phyloP scores from a whole-genome alignment of 371 early-diverging fungal genomes.

The Batkoa obscura region DNA sequence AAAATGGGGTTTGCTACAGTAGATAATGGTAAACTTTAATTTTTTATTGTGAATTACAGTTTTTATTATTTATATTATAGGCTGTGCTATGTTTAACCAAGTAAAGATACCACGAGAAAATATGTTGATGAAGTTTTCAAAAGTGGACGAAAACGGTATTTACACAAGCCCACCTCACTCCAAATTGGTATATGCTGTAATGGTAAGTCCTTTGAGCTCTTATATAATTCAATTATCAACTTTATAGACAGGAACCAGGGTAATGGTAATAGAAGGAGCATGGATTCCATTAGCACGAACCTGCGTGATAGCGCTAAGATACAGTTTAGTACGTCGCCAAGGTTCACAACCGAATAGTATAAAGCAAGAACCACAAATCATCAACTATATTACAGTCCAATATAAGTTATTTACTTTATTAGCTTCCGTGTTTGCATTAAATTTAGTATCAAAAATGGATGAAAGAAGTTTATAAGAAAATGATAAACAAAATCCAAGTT shows the following conservation, averaged over 20 bases:
- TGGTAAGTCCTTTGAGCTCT: not conserved
- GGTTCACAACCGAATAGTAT: not conserved
- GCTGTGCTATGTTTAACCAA: constrained; percentile 47
- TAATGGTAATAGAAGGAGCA: not conserved
- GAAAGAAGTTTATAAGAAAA: not conserved
- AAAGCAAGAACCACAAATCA: not conserved
- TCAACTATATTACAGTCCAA: not conserved
- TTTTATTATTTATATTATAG: not conserved
- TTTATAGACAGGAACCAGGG: not conserved
- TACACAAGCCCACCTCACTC: constrained; percentile 38
- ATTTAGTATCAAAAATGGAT: not conserved
- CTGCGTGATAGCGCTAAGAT: not conserved
- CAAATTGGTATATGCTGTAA: not conserved
- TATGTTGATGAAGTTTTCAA: constrained; percentile 60
- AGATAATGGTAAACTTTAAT: constrained; percentile 43
- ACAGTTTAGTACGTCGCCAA: not conserved
- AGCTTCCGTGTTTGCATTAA: not conserved
- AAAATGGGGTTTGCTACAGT: constrained; percentile 64
- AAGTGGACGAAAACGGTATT: constrained; percentile 47
- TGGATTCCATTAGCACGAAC: not conserved
- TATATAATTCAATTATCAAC: not conserved
- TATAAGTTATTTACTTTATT: not conserved
- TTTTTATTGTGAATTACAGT: not conserved
- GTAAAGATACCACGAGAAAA: constrained; percentile 59
- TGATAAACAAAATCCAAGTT: not conserved